Evolutionary conservation across 2,329 filamentous ascomycete genomes (phyloP), one percentile per base, ranked within the genome.

Genomic region (Colletotrichum chlorophyti): DNA sequence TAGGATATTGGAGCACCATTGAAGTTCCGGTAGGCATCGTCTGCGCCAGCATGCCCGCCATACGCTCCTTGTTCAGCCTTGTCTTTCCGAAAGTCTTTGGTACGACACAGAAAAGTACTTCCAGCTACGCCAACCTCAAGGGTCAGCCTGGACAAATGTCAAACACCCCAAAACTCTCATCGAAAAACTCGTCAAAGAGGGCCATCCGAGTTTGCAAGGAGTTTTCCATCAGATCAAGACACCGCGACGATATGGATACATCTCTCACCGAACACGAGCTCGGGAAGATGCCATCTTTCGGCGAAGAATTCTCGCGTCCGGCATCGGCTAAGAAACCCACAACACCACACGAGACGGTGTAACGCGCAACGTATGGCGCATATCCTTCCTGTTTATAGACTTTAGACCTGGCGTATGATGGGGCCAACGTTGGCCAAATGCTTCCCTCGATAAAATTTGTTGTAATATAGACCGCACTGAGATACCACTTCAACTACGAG

Each of bases 51-150:
- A 54, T 63, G 53, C 53, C 60, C 5, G 69, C 72, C 11, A 66
- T 76, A 6, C 69, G 71, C 42, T 70, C 73, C 4, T 66, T 76
- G 4, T 65, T 72, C 38, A 65, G 68, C 32, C 59, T 67, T 31
- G 72, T 70, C 65, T 70, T 73, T 62, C 74, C 74, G 32, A 60
- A 61, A 10, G 53, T 72, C 43, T 75, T 75, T 41, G 63, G 64
- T 46, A 66, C 38, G 12, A 59, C 59, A 65, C 71, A 55, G 21
- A 24, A 21, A 17, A 64, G 42, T 45, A 57, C 48, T 29, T 55
- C 51, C 24, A 42, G 19, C 31, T 59, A 59, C 51, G 55, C 42
- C 37, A 55, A 59, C 12, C 14, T 59, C n/a, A 55, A 50, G 15
- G 31, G 37, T 7, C 53, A 38, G 29, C 17, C 29, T 19, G n/a